Percentiles rank a stretch among this genome's conserved stretches.
Conservation (phyloP, 2,329 filamentous ascomycete species). For the Macrophomina pseudophaseolina region DNA sequence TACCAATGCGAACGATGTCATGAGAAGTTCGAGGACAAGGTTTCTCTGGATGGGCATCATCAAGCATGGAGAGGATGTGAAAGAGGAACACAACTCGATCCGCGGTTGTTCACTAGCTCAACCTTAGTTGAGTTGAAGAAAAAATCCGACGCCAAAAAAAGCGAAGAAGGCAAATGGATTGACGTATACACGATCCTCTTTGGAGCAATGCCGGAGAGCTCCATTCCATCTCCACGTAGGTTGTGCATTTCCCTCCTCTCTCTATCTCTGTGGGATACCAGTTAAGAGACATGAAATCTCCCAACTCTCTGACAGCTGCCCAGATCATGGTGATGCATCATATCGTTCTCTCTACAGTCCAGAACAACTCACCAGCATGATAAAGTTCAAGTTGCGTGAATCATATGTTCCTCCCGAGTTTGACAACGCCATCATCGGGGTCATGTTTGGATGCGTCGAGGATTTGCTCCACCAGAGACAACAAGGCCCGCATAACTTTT, state of each 20-base stretch:
- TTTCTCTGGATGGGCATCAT: background rate
- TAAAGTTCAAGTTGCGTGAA: background rate
- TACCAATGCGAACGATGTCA: background rate
- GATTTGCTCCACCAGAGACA: no score
- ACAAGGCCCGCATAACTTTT: no score
- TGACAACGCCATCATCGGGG: background rate
- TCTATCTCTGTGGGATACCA: no score
- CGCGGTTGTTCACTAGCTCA: background rate
- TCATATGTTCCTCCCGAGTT: background rate
- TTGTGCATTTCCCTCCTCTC: background rate
- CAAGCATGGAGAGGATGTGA: background rate
- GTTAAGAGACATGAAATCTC: background rate
- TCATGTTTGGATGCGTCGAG: no score
- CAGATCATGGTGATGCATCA: background rate
- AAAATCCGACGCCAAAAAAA: background rate
- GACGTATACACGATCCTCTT: background rate
- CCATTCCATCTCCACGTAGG: background rate
- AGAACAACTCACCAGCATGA: background rate
- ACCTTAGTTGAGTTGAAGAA: background rate
- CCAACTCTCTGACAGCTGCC: background rate
- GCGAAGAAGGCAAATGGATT: background rate
- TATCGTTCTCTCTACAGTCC: background rate
- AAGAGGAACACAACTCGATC: background rate
- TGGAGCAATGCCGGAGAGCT: background rate
- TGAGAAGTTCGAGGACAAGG: background rate